Evolutionary conservation across 2,329 filamentous ascomycete species (phyloP).

Genomic region (Cadophora gregata): DNA sequence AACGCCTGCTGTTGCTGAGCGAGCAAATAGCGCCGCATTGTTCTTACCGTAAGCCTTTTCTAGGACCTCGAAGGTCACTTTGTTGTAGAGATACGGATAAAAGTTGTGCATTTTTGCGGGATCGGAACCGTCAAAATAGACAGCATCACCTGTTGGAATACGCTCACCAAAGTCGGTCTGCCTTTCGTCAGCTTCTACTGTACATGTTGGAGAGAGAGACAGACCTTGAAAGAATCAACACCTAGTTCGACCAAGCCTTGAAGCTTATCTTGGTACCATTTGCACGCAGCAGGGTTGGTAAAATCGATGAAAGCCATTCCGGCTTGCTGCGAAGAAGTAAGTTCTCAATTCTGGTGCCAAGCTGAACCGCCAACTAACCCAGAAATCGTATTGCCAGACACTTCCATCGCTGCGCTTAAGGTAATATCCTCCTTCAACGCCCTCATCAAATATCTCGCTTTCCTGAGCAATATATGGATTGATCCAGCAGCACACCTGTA

Average conservation of each 20-base stretch:
- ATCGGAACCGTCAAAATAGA: conserved; percentile 42
- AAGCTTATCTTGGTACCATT: not conserved
- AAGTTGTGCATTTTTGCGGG: conserved; percentile 67
- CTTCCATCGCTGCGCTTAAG: not conserved
- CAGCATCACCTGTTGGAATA: not conserved
- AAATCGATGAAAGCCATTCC: not conserved
- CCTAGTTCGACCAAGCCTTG: not conserved
- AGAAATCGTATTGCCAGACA: not conserved
- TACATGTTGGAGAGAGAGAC: not conserved
- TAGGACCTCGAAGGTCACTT: conserved; percentile 61
- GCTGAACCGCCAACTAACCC: not conserved
- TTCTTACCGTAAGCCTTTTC: conserved; percentile 53
- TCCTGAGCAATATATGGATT: not conserved
- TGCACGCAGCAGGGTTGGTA: not conserved
- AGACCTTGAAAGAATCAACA: not conserved
- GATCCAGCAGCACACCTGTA: not conserved
- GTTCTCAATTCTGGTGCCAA: not conserved
- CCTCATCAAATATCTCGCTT: not conserved
- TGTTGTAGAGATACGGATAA: conserved; percentile 67
- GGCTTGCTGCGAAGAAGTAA: not conserved
- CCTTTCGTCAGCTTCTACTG: not conserved
- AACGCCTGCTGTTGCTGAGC: conserved; percentile 62
- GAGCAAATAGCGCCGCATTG: conserved; percentile 62
- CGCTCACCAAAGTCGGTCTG: not conserved
- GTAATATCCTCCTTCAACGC: not conserved